A percentile compares a stretch with the other conserved stretches of the same genome.
phyloP scores from a whole-genome alignment of 2,329 filamentous ascomycete genomes.

The Madurella mycetomatis region DNA sequence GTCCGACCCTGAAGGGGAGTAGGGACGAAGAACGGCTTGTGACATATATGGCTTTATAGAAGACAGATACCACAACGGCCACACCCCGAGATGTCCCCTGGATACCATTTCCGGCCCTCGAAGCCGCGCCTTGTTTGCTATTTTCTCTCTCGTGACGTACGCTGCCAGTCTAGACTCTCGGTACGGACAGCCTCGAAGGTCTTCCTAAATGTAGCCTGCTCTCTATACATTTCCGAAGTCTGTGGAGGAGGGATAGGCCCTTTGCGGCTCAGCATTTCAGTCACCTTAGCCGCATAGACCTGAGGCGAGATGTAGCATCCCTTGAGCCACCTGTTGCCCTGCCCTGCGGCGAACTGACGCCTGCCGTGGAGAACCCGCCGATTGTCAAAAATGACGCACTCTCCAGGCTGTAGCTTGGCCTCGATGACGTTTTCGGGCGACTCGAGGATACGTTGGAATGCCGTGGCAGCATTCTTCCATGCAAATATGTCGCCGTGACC shows the following conservation, averaged over 20 bases:
- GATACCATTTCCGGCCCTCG: too few species aligned
- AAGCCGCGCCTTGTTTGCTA: too few species aligned
- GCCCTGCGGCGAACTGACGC: conserved; percentile 62
- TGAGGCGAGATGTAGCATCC: conserved; percentile 65
- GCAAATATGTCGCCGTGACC: conserved; percentile 13
- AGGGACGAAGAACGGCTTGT: too few species aligned
- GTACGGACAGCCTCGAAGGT: too few species aligned
- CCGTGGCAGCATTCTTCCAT: conserved; percentile 39
- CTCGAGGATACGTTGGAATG: conserved; percentile 59
- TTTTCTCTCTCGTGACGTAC: too few species aligned
- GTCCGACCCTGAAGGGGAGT: too few species aligned
- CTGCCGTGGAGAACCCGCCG: conserved; percentile 79
- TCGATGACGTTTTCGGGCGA: conserved; percentile 57
- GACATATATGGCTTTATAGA: too few species aligned
- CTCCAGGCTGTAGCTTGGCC: conserved; percentile 70
- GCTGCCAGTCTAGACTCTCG: too few species aligned
- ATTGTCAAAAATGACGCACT: conserved; percentile 94
- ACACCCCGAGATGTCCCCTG: too few species aligned
- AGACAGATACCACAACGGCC: too few species aligned
- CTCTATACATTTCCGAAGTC: background rate
- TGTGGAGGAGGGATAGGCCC: background rate
- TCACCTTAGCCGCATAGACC: conserved; percentile 15
- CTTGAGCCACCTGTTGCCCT: conserved; percentile 72
- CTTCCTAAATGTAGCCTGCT: too few species aligned
- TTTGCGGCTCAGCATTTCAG: background rate